Evolutionary conservation across 2,329 filamentous ascomycete species (phyloP), one percentile per base, ranked within the genome.

Genomic region (Nigrospora sphaerica): DNA sequence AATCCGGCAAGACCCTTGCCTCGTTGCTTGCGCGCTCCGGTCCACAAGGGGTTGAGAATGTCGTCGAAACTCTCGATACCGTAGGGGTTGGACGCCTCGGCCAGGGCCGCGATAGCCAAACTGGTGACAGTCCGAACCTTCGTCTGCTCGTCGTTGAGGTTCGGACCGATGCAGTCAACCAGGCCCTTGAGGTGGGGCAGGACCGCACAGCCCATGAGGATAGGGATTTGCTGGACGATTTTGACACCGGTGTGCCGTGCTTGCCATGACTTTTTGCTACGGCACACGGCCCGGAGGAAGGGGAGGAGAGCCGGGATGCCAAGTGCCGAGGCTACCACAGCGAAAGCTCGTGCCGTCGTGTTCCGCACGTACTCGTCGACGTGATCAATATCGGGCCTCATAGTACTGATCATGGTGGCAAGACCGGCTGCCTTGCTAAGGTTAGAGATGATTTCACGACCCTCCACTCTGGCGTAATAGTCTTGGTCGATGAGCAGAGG

Each of bases 61-160:
- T 95, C 90, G 59, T 98, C 93, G 57, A 98, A 98, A 58, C 90
- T 95, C 70, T 98, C 93, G 54, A 98, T 98, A 83, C 93, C 93
- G 59, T 97, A 98, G 0, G 93, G 93, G 66, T 95, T 95, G 32
- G 93, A 92, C 18, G 93, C 93, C 69, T 98, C 93, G 28, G 93
- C 93, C 48, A 98, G 72, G 33, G 93, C 93, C 42, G 92, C 93
- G 61, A 98, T 93, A 23, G 93, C 91, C 62, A 98, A 77, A 67
- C 88, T 91, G 40, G 93, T 97, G 41, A 97, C 93, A 4, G 95
- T 98, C 56, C 93, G 81, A 41, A 98, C 93, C 70, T 98, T 98
- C 45, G 91, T 92, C 68, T 98, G 93, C 62, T 98, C 93, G 57
- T 98, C 93, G 60, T 95, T 95, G 13, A 98, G 76, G 63, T 96